Conservation (phyloP, 768 basidiomycete genomes). For the Leucogyrophana mollusca region DNA sequence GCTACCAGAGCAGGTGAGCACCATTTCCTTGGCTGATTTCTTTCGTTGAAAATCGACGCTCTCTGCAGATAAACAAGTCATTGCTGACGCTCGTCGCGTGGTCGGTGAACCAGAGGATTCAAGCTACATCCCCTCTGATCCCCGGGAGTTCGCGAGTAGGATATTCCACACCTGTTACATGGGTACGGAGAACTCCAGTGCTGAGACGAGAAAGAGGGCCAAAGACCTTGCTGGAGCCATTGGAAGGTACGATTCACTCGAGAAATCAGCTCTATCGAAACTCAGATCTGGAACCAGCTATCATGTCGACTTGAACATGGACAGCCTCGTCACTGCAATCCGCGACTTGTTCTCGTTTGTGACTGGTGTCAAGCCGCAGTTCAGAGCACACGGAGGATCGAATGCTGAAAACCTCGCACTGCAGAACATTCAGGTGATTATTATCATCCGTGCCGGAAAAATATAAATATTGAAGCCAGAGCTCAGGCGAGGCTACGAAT, state of each 20-base stretch:
- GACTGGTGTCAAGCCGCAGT: conserved; percentile 70
- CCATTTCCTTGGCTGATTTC: neutral
- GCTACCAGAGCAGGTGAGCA: conserved; percentile 66
- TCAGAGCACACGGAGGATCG: conserved; percentile 84
- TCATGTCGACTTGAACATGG: conserved; percentile 96
- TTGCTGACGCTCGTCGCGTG: conserved; percentile 87
- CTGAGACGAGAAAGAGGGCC: conserved; percentile 82
- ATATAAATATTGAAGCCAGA: conserved; percentile 4
- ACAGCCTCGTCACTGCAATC: conserved; percentile 81
- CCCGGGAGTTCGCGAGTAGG: conserved; percentile 79
- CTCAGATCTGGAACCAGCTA: conserved; percentile 54
- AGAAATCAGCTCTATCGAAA: neutral
- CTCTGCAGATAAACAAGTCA: conserved; percentile 73
- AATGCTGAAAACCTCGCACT: conserved; percentile 90
- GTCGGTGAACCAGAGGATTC: conserved; percentile 82
- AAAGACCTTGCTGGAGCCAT: conserved; percentile 86
- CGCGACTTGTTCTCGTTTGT: conserved; percentile 81
- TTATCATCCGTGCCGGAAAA: too few species aligned
- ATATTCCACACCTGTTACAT: conserved; percentile 99
- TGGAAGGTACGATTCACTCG: conserved; percentile 60
- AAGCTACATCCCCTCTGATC: conserved; percentile 80
- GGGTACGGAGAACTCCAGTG: conserved; percentile 95
- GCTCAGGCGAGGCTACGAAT: conserved; percentile 84
- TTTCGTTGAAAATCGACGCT: neutral
- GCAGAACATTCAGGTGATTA: conserved; percentile 90